phyloP scores from a whole-genome alignment of 2,329 filamentous ascomycete genomes.

The Anthostomella pinea region DNA sequence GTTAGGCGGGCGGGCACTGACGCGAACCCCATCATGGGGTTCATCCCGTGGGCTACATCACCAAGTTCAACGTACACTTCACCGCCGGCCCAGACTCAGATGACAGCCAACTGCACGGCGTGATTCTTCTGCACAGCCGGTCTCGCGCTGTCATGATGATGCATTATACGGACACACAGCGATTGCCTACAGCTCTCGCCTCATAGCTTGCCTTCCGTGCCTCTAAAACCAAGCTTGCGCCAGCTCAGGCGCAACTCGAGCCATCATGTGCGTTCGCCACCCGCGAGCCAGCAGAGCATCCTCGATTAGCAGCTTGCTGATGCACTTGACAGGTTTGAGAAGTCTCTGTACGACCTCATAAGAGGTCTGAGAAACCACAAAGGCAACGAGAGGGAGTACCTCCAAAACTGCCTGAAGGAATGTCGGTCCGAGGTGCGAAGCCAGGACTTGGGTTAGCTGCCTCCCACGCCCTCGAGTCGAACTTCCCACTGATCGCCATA shows the following conservation, averaged over 20 bases:
- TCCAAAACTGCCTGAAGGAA: conserved; percentile 90
- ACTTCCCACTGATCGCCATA: conserved; percentile 5
- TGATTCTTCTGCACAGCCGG: conserved; percentile 3
- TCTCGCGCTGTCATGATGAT: conserved; percentile 17
- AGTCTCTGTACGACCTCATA: conserved; percentile 98
- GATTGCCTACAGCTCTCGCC: conserved; percentile 5
- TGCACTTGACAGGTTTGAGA: conserved; percentile 79
- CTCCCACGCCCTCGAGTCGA: conserved; percentile 3
- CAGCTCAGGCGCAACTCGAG: conserved; percentile 21
- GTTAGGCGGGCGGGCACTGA: too few relatives aligned
- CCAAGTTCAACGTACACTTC: too few relatives aligned
- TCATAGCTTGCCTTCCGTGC: not conserved
- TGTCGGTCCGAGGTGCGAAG: conserved; percentile 89
- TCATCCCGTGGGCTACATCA: too few relatives aligned
- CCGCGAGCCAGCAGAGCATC: not conserved
- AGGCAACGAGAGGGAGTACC: conserved; percentile 91
- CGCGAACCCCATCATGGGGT: too few relatives aligned
- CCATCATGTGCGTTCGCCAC: conserved; percentile 25
- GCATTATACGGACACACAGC: conserved; percentile 5
- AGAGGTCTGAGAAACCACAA: conserved; percentile 93
- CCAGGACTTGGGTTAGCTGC: conserved; percentile 78
- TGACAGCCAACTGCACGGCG: conserved; percentile 4
- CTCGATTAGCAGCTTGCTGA: conserved; percentile 20
- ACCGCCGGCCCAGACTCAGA: not conserved
- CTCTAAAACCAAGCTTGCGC: conserved; percentile 10